phyloP scores from a whole-genome alignment of 257 asterid genomes.

The Avicennia marina region DNA sequence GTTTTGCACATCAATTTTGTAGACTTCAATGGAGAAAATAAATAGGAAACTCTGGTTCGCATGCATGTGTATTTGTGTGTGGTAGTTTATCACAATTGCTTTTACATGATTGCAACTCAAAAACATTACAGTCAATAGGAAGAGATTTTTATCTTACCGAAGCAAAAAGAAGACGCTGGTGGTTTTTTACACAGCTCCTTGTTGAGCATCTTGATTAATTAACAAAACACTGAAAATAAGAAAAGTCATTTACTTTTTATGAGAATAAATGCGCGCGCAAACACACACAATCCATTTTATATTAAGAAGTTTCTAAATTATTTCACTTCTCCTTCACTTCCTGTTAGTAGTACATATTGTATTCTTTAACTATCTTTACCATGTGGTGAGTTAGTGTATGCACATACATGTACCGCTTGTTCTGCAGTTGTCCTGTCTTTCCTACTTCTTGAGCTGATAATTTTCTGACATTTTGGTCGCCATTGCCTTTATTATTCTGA shows the following conservation, averaged over 20 bases:
- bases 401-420: background rate
- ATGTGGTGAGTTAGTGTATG: slow-evolving; percentile 2
- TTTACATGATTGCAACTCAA: background rate
- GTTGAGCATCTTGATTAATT: background rate
- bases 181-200: background rate
- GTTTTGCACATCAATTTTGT: background rate
- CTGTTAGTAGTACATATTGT: background rate
- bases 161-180: background rate
- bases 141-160: background rate
- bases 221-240: background rate
- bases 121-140: background rate
- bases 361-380: background rate
- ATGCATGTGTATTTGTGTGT: background rate
- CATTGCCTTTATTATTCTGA: background rate
- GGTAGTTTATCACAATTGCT: background rate
- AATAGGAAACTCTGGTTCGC: background rate
- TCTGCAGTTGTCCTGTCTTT: background rate
- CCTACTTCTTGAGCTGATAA: background rate
- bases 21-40: background rate
- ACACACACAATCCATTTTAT: background rate
- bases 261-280: background rate
- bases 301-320: background rate
- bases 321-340: background rate
- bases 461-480: slow-evolving; percentile 6
- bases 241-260: background rate